phyloP scores from a whole-genome alignment of 257 asterid species.

The Przewalskia tangutica region DNA sequence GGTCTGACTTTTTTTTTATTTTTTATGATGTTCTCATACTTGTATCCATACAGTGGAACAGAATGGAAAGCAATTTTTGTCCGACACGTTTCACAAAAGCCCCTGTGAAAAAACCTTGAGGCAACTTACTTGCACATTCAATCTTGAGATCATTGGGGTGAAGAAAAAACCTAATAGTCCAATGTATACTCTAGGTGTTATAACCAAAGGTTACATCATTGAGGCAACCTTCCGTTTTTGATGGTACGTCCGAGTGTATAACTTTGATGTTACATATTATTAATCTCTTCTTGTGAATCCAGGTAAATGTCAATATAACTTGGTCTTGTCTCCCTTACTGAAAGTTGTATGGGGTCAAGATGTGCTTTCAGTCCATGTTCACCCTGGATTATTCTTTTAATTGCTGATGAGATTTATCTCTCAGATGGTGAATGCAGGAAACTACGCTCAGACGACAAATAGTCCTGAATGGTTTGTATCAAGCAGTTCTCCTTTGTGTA shows the following conservation, averaged over 20 bases:
- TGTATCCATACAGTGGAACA: constrained; percentile 75
- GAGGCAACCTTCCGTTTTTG: constrained; percentile 35
- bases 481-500: not conserved
- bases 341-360: constrained; percentile 81
- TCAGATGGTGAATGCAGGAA: constrained; percentile 38
- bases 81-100: constrained; percentile 61
- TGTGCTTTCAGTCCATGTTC: not conserved
- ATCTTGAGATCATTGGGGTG: constrained; percentile 14
- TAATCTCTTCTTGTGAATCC: constrained; percentile 7
- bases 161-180: constrained; percentile 86
- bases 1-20: constrained; percentile 3
- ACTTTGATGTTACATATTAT: not conserved
- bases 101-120: constrained; percentile 85
- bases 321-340: constrained; percentile 89
- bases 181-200: constrained; percentile 42
- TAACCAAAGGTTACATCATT: constrained; percentile 74
- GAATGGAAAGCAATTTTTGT: constrained; percentile 15
- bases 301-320: constrained; percentile 74
- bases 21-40: not conserved
- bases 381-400: not conserved
- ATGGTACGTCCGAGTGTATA: not conserved
- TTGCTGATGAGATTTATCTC: not conserved
- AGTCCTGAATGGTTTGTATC: constrained; percentile 60
- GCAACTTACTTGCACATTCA: constrained; percentile 61
- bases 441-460: constrained; percentile 67